Conservation (phyloP, 2,329 filamentous ascomycete genomes). For the Diplodia sapinea region DNA sequence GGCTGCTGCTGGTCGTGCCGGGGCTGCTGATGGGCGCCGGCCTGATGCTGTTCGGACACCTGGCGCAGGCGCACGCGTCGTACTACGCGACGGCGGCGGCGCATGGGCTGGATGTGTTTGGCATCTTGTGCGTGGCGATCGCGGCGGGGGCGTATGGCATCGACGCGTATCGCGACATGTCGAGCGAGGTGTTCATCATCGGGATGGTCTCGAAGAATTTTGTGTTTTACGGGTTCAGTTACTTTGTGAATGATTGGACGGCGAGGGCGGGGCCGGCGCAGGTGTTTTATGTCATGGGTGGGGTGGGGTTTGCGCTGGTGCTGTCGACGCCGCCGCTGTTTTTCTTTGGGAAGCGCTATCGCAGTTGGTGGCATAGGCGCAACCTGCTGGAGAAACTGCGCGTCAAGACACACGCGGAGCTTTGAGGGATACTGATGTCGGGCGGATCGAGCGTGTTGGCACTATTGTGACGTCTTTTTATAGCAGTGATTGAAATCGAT, state of each 20-base stretch:
- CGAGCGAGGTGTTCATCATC: conserved; percentile 52
- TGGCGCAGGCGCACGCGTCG: conserved; percentile 34
- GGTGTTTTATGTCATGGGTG: conserved; percentile 50
- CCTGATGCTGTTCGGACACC: conserved; percentile 49
- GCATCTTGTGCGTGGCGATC: conserved; percentile 43
- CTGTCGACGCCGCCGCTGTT: conserved; percentile 43
- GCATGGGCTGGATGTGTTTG: conserved; percentile 45
- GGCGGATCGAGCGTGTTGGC: too few species aligned
- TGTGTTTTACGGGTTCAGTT: conserved; percentile 52
- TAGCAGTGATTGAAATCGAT: too few species aligned
- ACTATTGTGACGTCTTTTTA: too few species aligned
- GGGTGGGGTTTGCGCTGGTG: conserved; percentile 38
- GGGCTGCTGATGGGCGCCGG: conserved; percentile 41
- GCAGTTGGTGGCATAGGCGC: conserved; percentile 44
- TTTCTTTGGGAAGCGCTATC: conserved; percentile 45
- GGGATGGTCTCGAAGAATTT: conserved; percentile 55
- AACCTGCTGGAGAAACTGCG: conserved; percentile 44
- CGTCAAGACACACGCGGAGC: conserved; percentile 33
- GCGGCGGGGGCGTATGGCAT: conserved; percentile 46
- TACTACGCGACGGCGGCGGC: conserved; percentile 45
- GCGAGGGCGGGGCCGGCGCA: conserved; percentile 42
- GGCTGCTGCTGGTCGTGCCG: conserved; percentile 31
- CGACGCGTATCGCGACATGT: conserved; percentile 51
- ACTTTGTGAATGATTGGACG: conserved; percentile 54
- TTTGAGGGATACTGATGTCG: background rate